These are phyloP conservation scores for Theobroma cacao DNA, from an alignment of 345 rosid species.

Conservation along the genomic window DNA sequence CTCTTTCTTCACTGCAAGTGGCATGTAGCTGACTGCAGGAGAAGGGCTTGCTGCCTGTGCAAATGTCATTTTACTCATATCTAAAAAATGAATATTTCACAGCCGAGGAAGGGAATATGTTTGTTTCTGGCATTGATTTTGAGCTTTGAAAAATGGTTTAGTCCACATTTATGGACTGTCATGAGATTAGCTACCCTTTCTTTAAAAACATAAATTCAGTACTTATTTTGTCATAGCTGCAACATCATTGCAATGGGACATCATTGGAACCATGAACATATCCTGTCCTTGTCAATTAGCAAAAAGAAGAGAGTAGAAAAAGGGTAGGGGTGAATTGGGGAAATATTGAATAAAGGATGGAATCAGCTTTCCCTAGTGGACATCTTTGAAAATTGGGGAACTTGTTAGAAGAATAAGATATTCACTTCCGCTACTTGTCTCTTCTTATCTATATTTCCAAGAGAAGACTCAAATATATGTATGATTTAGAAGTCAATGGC, in stretches of 20 bases:
- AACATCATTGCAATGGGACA: background rate
- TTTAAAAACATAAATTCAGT: background rate
- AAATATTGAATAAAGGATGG: background rate
- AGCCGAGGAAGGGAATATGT: background rate
- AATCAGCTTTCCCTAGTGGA: background rate
- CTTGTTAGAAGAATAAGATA: background rate
- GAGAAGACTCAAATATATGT: background rate
- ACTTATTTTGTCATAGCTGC: background rate
- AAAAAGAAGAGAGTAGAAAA: background rate
- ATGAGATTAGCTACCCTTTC: background rate
- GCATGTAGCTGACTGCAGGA: background rate
- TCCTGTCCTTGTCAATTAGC: background rate
- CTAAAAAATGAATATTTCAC: background rate
- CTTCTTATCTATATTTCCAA: background rate
- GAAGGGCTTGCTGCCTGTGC: background rate
- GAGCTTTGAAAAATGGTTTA: background rate
- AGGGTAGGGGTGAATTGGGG: background rate
- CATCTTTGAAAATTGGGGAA: background rate
- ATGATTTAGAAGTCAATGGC: conserved; percentile 1
- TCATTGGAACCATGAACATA: background rate
- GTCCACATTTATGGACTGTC: background rate
- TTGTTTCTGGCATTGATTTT: background rate
- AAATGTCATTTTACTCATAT: too few species aligned
- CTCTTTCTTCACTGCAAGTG: too few species aligned
- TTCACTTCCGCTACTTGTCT: background rate